These are phyloP conservation scores for Dalbergia cultrata DNA, from an alignment of 306 rosid species.

Conservation along the genomic window DNA sequence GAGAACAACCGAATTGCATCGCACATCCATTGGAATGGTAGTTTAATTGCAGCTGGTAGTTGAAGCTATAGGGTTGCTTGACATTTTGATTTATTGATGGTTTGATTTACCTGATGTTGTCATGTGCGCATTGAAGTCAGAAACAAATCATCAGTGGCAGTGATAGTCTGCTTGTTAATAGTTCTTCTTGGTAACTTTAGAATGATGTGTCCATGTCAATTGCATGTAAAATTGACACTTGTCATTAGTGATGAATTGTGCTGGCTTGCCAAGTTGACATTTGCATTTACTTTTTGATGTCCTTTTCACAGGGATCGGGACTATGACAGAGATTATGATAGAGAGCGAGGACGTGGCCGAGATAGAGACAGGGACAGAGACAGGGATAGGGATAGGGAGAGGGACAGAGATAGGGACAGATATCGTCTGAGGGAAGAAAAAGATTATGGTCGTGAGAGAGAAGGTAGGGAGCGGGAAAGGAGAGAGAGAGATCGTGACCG, in stretches of 20 bases:
- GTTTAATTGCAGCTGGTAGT: constrained; percentile 25
- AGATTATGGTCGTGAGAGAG: constrained; percentile 75
- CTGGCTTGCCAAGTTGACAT: constrained; percentile 8
- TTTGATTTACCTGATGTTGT: constrained; percentile 19
- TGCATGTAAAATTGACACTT: not conserved
- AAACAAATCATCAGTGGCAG: not conserved
- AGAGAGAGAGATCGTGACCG: constrained; percentile 94
- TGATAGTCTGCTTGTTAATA: constrained; percentile 7
- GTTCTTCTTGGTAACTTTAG: not conserved
- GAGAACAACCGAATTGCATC: not conserved
- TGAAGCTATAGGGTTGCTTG: not conserved
- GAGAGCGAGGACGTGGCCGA: constrained; percentile 78
- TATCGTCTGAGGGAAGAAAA: constrained; percentile 70
- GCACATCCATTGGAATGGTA: constrained; percentile 4
- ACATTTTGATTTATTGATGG: constrained; percentile 16
- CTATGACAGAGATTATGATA: constrained; percentile 82
- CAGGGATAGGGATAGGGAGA: constrained; percentile 49
- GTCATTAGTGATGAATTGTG: not conserved
- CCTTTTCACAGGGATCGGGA: constrained; percentile 79
- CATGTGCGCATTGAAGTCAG: constrained; percentile 8
- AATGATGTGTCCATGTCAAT: not conserved
- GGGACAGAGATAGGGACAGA: constrained; percentile 77
- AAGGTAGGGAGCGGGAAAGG: constrained; percentile 92
- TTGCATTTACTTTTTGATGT: constrained; percentile 25
- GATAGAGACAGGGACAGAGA: constrained; percentile 70